A percentile compares a stretch with the other conserved stretches of the same genome.
These are phyloP conservation scores for Adiantum capillusveneris DNA, from an alignment of 75 land plant genomes.

Conservation along the genomic window DNA sequence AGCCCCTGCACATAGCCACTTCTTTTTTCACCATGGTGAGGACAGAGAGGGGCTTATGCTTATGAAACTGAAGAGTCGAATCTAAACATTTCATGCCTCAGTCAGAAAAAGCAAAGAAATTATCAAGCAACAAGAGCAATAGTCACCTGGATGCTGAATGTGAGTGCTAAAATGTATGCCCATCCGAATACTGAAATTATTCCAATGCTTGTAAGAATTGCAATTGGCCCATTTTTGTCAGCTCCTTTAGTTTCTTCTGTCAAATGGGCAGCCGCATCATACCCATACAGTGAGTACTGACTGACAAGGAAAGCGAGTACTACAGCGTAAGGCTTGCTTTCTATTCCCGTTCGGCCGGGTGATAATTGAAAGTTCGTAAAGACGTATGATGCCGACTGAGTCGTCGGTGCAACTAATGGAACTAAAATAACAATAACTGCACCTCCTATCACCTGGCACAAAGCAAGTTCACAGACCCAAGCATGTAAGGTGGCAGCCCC, in stretches of 20 bases:
- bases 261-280: conserved; percentile 87
- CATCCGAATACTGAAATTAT: conserved; percentile 74
- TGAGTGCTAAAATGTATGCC: conserved; percentile 80
- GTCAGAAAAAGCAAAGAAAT: background rate
- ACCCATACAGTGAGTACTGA: conserved; percentile 87
- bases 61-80: no score
- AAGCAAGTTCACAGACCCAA: no score
- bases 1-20: no score
- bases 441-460: conserved; percentile 64
- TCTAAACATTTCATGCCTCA: no score
- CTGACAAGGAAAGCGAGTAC: conserved; percentile 71
- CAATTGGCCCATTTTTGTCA: conserved; percentile 82
- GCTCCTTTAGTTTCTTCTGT: conserved; percentile 95
- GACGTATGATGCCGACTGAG: conserved; percentile 73
- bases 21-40: no score
- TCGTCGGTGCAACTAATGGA: conserved; percentile 61
- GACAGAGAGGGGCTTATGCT: no score
- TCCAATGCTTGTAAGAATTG: conserved; percentile 88
- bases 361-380: conserved; percentile 55
- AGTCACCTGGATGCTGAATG: conserved; percentile 83
- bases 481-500: no score
- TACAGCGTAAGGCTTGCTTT: conserved; percentile 49
- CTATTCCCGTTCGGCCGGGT: conserved; percentile 54
- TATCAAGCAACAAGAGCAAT: background rate
- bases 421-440: conserved; percentile 72